A percentile compares a stretch with the other conserved stretches of the same genome.
Conservation (phyloP, 2,329 filamentous ascomycete species). For the Colletotrichum tropicale region DNA sequence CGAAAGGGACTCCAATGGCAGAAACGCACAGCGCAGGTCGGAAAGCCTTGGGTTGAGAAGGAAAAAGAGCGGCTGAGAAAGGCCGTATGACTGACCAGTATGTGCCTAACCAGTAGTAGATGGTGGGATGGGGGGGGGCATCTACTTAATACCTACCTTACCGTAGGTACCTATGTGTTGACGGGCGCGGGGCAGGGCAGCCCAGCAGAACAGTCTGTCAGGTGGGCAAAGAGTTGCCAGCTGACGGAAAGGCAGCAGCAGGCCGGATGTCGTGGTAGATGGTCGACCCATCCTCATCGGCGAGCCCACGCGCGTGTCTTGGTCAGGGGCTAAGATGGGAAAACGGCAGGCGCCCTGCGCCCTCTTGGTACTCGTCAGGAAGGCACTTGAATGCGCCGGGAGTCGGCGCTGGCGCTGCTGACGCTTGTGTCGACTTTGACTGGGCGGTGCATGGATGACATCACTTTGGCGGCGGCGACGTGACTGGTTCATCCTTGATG, state of each 20-base stretch:
- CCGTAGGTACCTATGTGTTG: neutral
- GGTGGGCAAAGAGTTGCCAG: neutral
- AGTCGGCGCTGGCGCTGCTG: neutral
- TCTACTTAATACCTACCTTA: neutral
- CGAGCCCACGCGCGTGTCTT: neutral
- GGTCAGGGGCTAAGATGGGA: neutral
- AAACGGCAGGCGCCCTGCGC: neutral
- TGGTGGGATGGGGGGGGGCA: neutral
- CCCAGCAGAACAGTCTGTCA: neutral
- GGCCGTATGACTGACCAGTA: neutral
- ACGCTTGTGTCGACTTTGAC: neutral
- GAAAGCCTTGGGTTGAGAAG: neutral
- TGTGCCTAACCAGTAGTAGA: neutral
- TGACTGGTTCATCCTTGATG: neutral
- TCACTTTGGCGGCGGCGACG: neutral
- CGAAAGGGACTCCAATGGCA: neutral
- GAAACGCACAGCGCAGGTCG: neutral
- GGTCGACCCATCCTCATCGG: neutral
- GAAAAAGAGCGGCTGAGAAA: neutral
- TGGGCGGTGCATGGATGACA: neutral
- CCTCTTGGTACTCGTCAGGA: neutral
- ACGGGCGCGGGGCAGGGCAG: neutral
- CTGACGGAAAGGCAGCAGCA: neutral
- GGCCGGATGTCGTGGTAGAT: neutral
- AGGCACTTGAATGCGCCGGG: neutral